Percentiles rank a stretch among this genome's conserved stretches.
Evolutionary conservation across 163 green algal species (phyloP).

Genomic region (Botryococcus braunii): DNA sequence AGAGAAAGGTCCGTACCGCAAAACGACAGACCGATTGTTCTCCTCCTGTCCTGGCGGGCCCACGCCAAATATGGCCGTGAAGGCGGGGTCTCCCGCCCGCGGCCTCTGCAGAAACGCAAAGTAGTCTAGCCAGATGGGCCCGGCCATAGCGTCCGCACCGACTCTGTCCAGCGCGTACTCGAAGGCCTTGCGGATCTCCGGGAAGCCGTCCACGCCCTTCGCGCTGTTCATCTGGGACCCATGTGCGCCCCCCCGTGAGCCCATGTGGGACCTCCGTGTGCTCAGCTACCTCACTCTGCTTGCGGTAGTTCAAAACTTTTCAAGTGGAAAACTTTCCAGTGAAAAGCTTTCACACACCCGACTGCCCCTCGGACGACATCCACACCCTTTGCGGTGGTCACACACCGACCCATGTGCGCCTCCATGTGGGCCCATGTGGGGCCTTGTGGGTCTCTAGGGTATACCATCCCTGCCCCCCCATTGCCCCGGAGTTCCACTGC

Average conservation of each 20-base stretch:
- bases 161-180: constrained; percentile 80
- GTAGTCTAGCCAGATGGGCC: constrained; percentile 71
- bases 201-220: constrained; percentile 39
- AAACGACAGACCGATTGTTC: constrained; percentile 25
- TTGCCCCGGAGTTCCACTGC: no score
- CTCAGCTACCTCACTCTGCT: background rate
- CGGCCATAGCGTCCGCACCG: constrained; percentile 28
- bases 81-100: constrained; percentile 46
- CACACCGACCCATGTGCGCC: no score
- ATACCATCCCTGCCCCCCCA: no score
- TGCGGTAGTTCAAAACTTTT: no score
- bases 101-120: constrained; percentile 60
- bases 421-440: no score
- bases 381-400: no score
- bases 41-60: constrained; percentile 65
- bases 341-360: no score
- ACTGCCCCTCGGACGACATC: no score
- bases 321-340: constrained; percentile 3
- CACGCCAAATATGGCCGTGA: constrained; percentile 34
- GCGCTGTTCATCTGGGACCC: constrained; percentile 41
- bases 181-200: constrained; percentile 67
- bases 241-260: background rate
- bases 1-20: constrained; percentile 48
- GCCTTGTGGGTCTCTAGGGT: no score
- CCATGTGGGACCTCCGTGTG: background rate